These are phyloP conservation scores for Trichoderma afroharzianum DNA, from an alignment of 2,329 filamentous ascomycete species.

Conservation along the genomic window DNA sequence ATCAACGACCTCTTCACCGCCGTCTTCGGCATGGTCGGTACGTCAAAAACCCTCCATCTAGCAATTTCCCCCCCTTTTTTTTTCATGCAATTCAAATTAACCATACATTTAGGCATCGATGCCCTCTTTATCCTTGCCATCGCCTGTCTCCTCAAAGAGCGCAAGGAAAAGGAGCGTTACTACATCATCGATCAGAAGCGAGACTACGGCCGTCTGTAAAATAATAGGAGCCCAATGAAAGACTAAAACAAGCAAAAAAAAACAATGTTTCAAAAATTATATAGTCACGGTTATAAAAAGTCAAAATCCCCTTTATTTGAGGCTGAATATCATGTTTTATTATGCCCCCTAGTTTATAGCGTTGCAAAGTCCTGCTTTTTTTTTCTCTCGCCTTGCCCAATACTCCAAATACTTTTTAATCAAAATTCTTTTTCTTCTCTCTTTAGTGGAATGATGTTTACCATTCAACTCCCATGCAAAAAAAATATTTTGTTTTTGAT, in stretches of 20 bases:
- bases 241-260: not conserved
- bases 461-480: not conserved
- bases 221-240: not conserved
- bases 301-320: not conserved
- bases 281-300: not conserved
- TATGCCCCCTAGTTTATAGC: not conserved
- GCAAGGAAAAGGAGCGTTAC: slow-evolving; percentile 75
- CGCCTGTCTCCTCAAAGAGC: slow-evolving; percentile 74
- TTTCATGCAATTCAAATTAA: not conserved
- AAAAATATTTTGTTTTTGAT: not conserved
- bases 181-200: slow-evolving; percentile 78
- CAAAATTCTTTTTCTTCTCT: not conserved
- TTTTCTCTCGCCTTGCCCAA: not conserved
- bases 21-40: slow-evolving; percentile 73
- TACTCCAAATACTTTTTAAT: not conserved
- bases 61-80: not conserved
- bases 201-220: slow-evolving; percentile 49
- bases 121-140: slow-evolving; percentile 65
- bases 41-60: slow-evolving; percentile 21
- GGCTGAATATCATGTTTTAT: not conserved
- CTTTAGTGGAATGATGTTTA: not conserved
- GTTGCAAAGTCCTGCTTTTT: not conserved
- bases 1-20: slow-evolving; percentile 75
- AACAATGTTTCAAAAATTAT: not conserved
- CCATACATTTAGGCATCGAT: slow-evolving; percentile 50